A percentile compares a stretch with the other conserved stretches of the same genome.
phyloP scores from a whole-genome alignment of 805 yeast species.

The Pichia nanzhaoensis region DNA sequence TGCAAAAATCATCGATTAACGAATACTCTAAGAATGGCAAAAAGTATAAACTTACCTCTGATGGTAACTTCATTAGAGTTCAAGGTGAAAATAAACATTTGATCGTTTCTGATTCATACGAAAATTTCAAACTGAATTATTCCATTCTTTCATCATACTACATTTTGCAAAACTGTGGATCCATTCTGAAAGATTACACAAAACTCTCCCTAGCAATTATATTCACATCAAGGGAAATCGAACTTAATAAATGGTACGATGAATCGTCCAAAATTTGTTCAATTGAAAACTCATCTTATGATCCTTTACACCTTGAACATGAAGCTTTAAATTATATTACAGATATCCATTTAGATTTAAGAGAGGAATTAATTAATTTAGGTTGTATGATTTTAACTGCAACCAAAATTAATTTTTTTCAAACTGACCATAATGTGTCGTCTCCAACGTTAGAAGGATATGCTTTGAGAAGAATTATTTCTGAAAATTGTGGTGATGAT shows the following conservation, averaged over 20 bases:
- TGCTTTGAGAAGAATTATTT: conserved; percentile 35
- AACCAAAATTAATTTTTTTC: conserved; percentile 45
- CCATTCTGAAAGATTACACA: conserved; percentile 30
- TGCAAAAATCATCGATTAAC: conserved; percentile 27
- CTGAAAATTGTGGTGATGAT: conserved; percentile 34
- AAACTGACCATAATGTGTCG: conserved; percentile 49
- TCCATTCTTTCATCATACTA: conserved; percentile 39
- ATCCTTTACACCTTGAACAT: conserved; percentile 24
- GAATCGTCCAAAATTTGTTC: conserved; percentile 38
- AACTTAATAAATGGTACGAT: conserved; percentile 40
- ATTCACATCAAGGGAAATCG: conserved; percentile 45
- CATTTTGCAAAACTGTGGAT: conserved; percentile 36
- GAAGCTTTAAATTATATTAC: conserved; percentile 32
- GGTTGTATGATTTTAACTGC: conserved; percentile 40
- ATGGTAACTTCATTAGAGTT: conserved; percentile 42
- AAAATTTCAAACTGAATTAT: conserved; percentile 24
- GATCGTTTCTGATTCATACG: conserved; percentile 31
- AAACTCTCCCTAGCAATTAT: conserved; percentile 42
- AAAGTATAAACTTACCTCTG: conserved; percentile 38
- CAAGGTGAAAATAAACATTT: conserved; percentile 44
- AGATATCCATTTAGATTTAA: conserved; percentile 21
- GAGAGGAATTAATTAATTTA: conserved; percentile 31
- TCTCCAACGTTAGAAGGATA: conserved; percentile 40
- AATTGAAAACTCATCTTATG: conserved; percentile 29
- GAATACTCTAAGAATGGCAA: conserved; percentile 37